phyloP scores from a whole-genome alignment of 441 rosid species.

The Aleurites moluccanus region DNA sequence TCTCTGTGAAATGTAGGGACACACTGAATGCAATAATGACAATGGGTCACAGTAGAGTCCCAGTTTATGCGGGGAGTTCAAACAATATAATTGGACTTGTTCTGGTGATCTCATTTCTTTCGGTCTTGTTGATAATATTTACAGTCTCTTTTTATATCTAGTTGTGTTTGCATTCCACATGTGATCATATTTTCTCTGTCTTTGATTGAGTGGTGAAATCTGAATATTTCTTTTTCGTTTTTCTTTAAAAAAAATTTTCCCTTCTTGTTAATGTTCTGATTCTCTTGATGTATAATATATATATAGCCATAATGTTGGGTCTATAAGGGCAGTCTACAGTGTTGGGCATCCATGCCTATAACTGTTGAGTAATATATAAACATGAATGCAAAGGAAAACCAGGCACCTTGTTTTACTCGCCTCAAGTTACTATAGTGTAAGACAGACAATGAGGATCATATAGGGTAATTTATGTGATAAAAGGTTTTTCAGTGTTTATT shows the following conservation, averaged over 20 bases:
- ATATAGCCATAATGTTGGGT: background rate
- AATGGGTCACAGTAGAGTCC: constrained; percentile 92
- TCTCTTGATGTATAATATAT: background rate
- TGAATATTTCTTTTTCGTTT: background rate
- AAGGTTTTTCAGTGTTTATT: background rate
- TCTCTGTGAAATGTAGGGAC: constrained; percentile 51
- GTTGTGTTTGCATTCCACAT: background rate
- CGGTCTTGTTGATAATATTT: constrained; percentile 10
- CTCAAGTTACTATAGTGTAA: background rate
- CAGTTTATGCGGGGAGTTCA: constrained; percentile 63
- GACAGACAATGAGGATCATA: background rate
- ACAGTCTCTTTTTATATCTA: constrained; percentile 2
- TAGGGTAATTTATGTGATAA: background rate
- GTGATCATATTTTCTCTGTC: constrained; percentile 4
- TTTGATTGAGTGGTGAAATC: constrained; percentile 6
- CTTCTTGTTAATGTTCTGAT: constrained; percentile 3
- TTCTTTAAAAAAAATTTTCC: no score
- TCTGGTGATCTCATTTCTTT: constrained; percentile 51
- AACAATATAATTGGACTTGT: constrained; percentile 79
- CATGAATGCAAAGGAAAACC: background rate
- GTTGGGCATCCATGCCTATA: background rate
- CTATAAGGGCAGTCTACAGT: background rate
- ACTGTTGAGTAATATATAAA: background rate
- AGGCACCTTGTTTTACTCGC: background rate
- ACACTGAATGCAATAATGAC: constrained; percentile 77